Conservation (phyloP, 2,329 filamentous ascomycete species). For the Fusarium haematococcum region DNA sequence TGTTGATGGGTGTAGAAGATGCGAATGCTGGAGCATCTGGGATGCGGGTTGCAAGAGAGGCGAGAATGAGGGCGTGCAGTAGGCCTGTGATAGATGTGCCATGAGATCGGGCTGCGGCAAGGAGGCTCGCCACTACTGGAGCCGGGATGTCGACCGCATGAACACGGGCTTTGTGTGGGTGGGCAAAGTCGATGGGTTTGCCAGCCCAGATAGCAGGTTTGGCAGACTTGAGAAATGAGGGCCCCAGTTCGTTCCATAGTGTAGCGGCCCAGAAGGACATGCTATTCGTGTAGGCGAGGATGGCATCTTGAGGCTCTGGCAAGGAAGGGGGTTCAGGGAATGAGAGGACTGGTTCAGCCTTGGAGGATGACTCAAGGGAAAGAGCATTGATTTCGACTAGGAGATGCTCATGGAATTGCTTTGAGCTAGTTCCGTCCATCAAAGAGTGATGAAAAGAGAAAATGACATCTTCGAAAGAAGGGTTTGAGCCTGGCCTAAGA, state of each 20-base stretch:
- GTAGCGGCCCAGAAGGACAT: constrained; percentile 53
- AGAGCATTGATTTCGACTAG: constrained; percentile 55
- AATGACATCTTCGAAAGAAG: constrained; percentile 53
- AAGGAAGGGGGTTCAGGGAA: constrained; percentile 49
- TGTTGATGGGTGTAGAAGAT: constrained; percentile 57
- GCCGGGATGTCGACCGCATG: constrained; percentile 52
- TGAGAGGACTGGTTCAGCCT: constrained; percentile 23
- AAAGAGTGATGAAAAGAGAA: constrained; percentile 66
- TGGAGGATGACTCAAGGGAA: not conserved
- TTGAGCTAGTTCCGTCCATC: constrained; percentile 62
- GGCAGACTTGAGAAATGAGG: constrained; percentile 51
- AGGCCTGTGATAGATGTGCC: constrained; percentile 61
- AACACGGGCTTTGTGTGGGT: constrained; percentile 52
- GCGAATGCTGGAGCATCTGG: constrained; percentile 52
- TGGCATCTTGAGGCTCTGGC: constrained; percentile 54
- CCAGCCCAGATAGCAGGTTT: constrained; percentile 54
- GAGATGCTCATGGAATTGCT: constrained; percentile 62
- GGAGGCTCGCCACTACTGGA: constrained; percentile 45
- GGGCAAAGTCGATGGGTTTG: constrained; percentile 48
- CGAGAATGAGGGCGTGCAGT: constrained; percentile 58
- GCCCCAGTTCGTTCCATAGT: constrained; percentile 56
- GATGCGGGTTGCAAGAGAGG: constrained; percentile 55
- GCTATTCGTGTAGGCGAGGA: constrained; percentile 55
- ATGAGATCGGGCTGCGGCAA: constrained; percentile 55
- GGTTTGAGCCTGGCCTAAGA: constrained; percentile 37